Evolutionary conservation across 306 rosid species (phyloP).

Genomic region (Hippophae gyantsensis): DNA sequence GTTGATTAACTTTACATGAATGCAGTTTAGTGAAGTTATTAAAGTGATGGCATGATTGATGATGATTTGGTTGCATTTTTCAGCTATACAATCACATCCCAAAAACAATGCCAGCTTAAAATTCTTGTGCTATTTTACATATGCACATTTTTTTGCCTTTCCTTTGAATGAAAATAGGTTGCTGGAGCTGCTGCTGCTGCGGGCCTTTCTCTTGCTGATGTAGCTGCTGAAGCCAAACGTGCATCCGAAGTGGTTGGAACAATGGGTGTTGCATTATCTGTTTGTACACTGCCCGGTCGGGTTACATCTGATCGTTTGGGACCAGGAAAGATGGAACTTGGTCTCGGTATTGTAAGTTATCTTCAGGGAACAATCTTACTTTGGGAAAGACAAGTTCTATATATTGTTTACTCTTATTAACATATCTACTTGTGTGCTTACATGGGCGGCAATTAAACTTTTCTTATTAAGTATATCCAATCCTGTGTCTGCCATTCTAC

Average conservation of each 20-base stretch:
- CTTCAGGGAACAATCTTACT: slow-evolving; percentile 3
- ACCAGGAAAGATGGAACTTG: slow-evolving; percentile 84
- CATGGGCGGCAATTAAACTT: not conserved
- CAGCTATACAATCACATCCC: not conserved
- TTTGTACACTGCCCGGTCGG: slow-evolving; percentile 86
- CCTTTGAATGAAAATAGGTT: slow-evolving; percentile 43
- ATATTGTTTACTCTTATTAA: not conserved
- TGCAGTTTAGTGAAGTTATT: not conserved
- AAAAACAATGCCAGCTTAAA: not conserved
- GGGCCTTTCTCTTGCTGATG: slow-evolving; percentile 69
- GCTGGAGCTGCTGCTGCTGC: slow-evolving; percentile 98
- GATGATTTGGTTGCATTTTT: slow-evolving; percentile 1
- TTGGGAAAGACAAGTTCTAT: not conserved
- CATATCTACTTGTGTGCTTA: not conserved
- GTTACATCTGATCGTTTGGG: slow-evolving; percentile 83
- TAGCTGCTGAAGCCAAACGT: slow-evolving; percentile 70
- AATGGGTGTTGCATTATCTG: slow-evolving; percentile 85
- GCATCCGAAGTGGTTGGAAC: slow-evolving; percentile 94
- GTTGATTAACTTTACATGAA: too few relatives aligned
- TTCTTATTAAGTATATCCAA: not conserved
- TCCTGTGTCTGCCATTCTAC: not conserved
- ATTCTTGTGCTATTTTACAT: not conserved
- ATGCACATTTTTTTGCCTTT: not conserved
- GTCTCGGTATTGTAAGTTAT: slow-evolving; percentile 87
- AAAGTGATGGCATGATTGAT: not conserved